phyloP scores from a whole-genome alignment of 768 basidiomycete genomes.

The Kwoniella botswanensis region DNA sequence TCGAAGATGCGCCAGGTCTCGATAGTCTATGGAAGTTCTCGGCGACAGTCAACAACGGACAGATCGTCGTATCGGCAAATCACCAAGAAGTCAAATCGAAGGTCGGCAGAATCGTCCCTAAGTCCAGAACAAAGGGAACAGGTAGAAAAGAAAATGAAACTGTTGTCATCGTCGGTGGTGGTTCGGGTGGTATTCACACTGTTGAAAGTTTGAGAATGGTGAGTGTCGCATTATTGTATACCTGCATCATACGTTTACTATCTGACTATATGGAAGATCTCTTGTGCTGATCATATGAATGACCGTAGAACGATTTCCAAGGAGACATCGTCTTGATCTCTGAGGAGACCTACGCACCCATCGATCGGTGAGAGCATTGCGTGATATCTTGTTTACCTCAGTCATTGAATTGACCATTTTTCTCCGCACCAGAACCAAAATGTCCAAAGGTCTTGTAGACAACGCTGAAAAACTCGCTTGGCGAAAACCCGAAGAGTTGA shows the following conservation, averaged over 20 bases:
- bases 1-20: constrained; percentile 86
- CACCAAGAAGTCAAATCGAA: constrained; percentile 70
- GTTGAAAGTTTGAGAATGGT: constrained; percentile 84
- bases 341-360: constrained; percentile 78
- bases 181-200: constrained; percentile 75
- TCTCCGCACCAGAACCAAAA: constrained; percentile 68
- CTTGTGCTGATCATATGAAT: neutral
- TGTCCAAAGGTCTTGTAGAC: constrained; percentile 82
- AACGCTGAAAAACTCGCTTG: constrained; percentile 79
- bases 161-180: constrained; percentile 85
- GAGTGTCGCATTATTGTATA: constrained; percentile 25
- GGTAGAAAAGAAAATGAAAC: constrained; percentile 62
- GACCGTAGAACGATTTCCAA: constrained; percentile 72
- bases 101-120: constrained; percentile 66
- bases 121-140: constrained; percentile 49
- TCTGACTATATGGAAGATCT: too few species aligned
- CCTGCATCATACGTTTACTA: constrained; percentile 2
- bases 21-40: constrained; percentile 79
- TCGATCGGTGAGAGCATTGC: constrained; percentile 69
- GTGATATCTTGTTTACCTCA: neutral
- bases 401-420: constrained; percentile 9
- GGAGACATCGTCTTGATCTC: constrained; percentile 78
- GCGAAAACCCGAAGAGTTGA: constrained; percentile 72
- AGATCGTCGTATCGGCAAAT: constrained; percentile 78
- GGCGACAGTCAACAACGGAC: constrained; percentile 67